Evolutionary conservation across 2,329 filamentous ascomycete genomes (phyloP).

Genomic region (Simplicillium aogashimaense): DNA sequence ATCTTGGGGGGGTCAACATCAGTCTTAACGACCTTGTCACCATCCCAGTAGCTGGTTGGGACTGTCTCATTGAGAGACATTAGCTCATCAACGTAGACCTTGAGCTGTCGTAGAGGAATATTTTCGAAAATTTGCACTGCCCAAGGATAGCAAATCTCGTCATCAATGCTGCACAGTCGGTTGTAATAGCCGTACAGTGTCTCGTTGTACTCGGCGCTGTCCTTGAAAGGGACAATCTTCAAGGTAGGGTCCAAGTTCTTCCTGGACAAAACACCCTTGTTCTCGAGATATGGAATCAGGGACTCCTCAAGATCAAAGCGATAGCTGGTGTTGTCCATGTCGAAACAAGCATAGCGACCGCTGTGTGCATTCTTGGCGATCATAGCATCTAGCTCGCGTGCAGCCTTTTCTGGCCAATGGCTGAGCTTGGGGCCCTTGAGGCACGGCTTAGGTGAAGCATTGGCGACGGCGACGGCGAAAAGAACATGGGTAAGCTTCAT

Average conservation of each 20-base stretch:
- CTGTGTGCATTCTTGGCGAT: constrained; percentile 25
- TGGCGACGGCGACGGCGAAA: background rate
- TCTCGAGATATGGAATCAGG: constrained; percentile 31
- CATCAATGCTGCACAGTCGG: constrained; percentile 30
- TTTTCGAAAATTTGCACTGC: constrained; percentile 30
- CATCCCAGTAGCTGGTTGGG: constrained; percentile 24
- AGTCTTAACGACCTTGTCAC: constrained; percentile 16
- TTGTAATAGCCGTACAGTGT: constrained; percentile 34
- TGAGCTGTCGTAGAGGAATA: constrained; percentile 31
- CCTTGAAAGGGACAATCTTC: constrained; percentile 30
- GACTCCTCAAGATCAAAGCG: constrained; percentile 32
- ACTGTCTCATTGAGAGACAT: constrained; percentile 30
- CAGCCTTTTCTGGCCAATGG: constrained; percentile 26
- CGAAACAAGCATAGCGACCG: constrained; percentile 27
- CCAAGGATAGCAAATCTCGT: constrained; percentile 31
- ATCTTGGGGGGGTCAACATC: constrained; percentile 23
- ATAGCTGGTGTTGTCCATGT: constrained; percentile 36
- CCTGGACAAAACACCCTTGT: constrained; percentile 27
- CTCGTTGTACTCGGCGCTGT: constrained; percentile 25
- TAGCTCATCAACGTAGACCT: constrained; percentile 35
- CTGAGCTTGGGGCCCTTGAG: constrained; percentile 9
- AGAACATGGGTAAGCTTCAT: too few species aligned
- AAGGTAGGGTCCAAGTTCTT: constrained; percentile 28
- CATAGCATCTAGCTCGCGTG: constrained; percentile 23
- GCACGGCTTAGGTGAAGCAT: constrained; percentile 3